Base-by-base conservation (phyloP, 345 rosid species). In the Streptanthus diversifolius region DNA sequence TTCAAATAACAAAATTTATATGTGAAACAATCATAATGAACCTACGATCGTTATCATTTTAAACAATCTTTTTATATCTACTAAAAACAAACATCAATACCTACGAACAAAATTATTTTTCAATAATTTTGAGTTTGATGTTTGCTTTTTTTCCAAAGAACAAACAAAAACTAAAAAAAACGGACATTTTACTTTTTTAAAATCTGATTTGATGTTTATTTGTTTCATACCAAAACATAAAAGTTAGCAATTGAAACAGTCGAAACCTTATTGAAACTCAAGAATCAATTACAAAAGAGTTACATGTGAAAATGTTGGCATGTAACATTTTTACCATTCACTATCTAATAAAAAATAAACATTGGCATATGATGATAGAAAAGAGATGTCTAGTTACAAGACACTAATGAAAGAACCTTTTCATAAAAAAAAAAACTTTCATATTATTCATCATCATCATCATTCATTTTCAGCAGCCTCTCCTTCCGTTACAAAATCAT, bases 401-500 rank as follows among this genome's bases (percentile, higher is more conserved):
- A 27, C 15, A 18, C 12, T 51, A 19, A 10, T 29, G 51, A 29
- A 60, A 12, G 5, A 71, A 36, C 33, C 35, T 44, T 35, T 57
- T 6, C 11, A 29, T 52, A 14, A 13, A 7, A 36, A 54, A 39
- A 30, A 36, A 54, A 39, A 30, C 19, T 55, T 55, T 40, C 40
- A 54, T 45, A 15, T 47, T 71, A 7, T 49, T 54, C 58, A 55
- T 55, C 65, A 43, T 72, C 39, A 35, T 35, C 85, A 66, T 88
- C 78, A 83, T 83, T 85, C 89, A 53, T 12, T 68, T 52, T 77
- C 88, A 49, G 80, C 88, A 4, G 74, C 73, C 56, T 86, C 81
- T 21, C 62, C 65, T 74, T 79, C 84, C 2, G 90, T 24, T 39
- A 30, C 81, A 73, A 83, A 88, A 75, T 92, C 96, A 24, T 85